Base-by-base conservation (phyloP, 305 asterid species). In the Euphrasia arctica region DNA sequence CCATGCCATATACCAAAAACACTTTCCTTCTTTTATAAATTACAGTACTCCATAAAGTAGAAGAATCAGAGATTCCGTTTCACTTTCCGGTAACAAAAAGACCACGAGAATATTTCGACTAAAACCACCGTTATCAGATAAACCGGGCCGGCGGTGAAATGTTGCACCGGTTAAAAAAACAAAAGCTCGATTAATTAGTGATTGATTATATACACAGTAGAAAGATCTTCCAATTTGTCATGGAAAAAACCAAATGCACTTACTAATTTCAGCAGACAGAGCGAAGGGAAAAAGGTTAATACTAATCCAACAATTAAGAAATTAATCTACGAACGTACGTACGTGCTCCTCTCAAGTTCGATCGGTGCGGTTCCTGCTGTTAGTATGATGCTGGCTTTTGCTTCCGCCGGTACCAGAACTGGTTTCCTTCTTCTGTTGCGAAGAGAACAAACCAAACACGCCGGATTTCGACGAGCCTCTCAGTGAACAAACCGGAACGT, bases 401-500 rank as follows among this genome's bases (percentile, higher is more conserved):
- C 43, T 77, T 54, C 82, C 84, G 9, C 72, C 69, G 2, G 22
- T 62, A 31, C 18, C 55, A 5, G 55, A 73, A 9, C 72, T 73
- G 11, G 39, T 74, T 27, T 87, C 89, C 25, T 68, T 87, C 78
- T 72, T 83, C 70, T 45, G 89, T 49, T 83, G 93, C 27, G 91
- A 72, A 14, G 91, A 77, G 60, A 87, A 89, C 68, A 86, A 76
- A 10, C 97, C 95, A 49, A 88, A 91, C 0, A 86, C 90, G 3
- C 89, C 88, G 5, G 88, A 79, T 68, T 84, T 86, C 1, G 91
- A 82, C 50, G 95, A 79, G 8, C 91, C 89, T 52, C 95, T 72
- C 4, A 84, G 83, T 1, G 95, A 85, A 70, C 96, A 89, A 42
- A 91, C 95, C 32, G 98, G 95, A 6, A 91, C 96, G 65, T 91